These are phyloP conservation scores for Metschnikowia proteae DNA, from an alignment of 805 yeast genomes.

Conservation along the genomic window DNA sequence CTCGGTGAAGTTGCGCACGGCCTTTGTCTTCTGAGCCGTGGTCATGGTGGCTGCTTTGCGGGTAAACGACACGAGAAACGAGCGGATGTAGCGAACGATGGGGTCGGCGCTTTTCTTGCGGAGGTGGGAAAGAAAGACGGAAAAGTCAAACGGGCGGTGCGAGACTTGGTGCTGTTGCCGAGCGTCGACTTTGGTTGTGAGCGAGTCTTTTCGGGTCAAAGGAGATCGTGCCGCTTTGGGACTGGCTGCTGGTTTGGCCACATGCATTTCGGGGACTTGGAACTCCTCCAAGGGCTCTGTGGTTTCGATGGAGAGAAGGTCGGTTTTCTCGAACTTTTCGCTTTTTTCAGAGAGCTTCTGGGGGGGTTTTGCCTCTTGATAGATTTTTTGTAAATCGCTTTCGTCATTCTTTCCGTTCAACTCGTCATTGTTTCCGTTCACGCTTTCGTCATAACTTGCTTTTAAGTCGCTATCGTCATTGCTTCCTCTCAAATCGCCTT, in stretches of 20 bases:
- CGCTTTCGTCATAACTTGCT: too few relatives aligned
- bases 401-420: too few relatives aligned
- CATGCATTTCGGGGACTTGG: constrained; percentile 2
- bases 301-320: constrained; percentile 8
- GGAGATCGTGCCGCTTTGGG: constrained; percentile 4
- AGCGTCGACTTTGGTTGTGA: constrained; percentile 23
- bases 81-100: constrained; percentile 75
- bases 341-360: not conserved
- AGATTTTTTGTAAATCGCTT: too few relatives aligned
- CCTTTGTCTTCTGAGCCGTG: constrained; percentile 70
- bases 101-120: constrained; percentile 82
- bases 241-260: not conserved
- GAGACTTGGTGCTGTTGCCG: constrained; percentile 39
- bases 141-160: constrained; percentile 72
- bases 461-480: not conserved
- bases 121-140: constrained; percentile 66
- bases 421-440: too few relatives aligned
- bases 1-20: constrained; percentile 69
- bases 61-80: constrained; percentile 75
- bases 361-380: too few relatives aligned
- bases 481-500: not conserved
- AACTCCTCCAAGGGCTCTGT: constrained; percentile 12
- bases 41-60: constrained; percentile 59
- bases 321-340: not conserved
- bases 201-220: constrained; percentile 12